Base-by-base conservation (phyloP, 345 rosid species). In the Geranium brycei region DNA sequence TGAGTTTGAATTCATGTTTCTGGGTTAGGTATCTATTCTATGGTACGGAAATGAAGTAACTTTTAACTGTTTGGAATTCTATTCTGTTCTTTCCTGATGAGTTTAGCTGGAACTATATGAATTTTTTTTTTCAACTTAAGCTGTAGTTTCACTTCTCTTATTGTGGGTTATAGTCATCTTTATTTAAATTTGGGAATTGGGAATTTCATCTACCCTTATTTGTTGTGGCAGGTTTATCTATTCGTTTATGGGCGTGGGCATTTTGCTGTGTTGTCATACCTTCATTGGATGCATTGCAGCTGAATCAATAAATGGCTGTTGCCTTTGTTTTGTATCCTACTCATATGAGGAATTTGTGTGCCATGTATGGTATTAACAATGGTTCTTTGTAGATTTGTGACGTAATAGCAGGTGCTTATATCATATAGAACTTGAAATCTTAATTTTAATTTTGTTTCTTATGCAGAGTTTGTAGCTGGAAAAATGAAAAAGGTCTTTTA, bases 241-340 rank as follows among this genome's bases (percentile, higher is more conserved):
- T 78, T 83, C 88, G 23, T 93, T 90, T 68, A 86, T 93, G 91
- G 91, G 87, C 51, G 79, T 90, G 74, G 97, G 97, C 51, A 69
- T 88, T 59, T 83, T 81, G 74, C 66, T 90, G 62, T 85, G 97
- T 69, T 75, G 87, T 66, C 62, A 85, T 68, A 79, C 85, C 47
- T 63, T 86, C 67, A 83, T 88, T 11, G 99, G 99, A 61, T 93
- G 91, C 83, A 82, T 87, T 32, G 97, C 97, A 61, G 97, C 97
- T 70, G 97, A 88, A 78, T 78, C 91, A 53, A 79, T 90, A 61
- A 79, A 72, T 70, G 87, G 95, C 70, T 86, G 96, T 68, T 89
- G 96, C 85, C 82, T 93, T 57, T 93, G 99, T 80, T 88, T 88
- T 74, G 95, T 93, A 93, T 90, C 99, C 99, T 82, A n/a, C 32